Evolutionary conservation across 2,329 filamentous ascomycete genomes (phyloP), one percentile per base, ranked within the genome.

Genomic region (Colletotrichum incanum): DNA sequence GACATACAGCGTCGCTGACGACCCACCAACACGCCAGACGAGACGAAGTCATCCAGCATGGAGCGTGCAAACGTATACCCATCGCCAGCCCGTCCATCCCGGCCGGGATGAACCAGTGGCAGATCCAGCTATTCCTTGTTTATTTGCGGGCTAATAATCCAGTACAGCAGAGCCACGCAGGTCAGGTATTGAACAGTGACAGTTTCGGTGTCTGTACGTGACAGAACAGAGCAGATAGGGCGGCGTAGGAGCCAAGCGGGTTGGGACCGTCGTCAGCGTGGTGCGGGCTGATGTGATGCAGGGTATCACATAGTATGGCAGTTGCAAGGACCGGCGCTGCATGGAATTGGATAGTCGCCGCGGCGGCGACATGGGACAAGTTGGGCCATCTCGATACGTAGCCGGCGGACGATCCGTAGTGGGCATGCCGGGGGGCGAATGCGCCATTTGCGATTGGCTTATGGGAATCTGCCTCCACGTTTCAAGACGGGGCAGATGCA

Each of bases 401-500:
- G 65, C 41, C 26, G 45, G 70, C 43, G 45, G 67, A 49, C 54
- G 54, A 69, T 61, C 60, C 60, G 14, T 47, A 47, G 54, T 55
- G 67, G 66, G 41, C 39, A 41, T 45, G n/a, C 23, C 31, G 20
- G 23, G 45, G 58, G 11, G 54, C 31, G 59, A 39, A 50, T 70
- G 65, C 54, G 50, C 28, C 43, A 41, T 58, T 70, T 62, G 67
- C 71, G 71, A 73, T 73, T 73, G 67, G 71, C 54, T 61, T 23
- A 8, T 67, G 49, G 28, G 49, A 63, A 61, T 58, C 67, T 62
- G 49, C 55, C 61, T 73, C 71, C 34, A 67, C 56, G 71, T 73
- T 73, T 73, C 71, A 71, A 72, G 67, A 67, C 41, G 49, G 62
- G 67, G 71, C 26, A 56, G 67, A 55, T 67, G 71, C 67, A 72